Base-by-base conservation (phyloP, 176 grass and related monocot genomes). In the Oryza australiensis region DNA sequence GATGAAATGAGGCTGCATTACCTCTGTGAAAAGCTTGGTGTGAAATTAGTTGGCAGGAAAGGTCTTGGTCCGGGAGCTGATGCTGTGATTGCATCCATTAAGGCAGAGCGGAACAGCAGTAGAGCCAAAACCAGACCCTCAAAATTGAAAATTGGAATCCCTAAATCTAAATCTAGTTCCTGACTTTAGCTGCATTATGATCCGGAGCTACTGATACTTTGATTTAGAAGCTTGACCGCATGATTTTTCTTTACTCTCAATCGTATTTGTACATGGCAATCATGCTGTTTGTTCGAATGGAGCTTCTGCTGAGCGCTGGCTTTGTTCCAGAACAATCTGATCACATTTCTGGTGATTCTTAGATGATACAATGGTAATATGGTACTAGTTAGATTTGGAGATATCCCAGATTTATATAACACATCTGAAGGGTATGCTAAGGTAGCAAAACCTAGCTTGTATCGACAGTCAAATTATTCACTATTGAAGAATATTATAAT, bases 1-100 rank as follows among this genome's bases (percentile, higher is more conserved):
- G 96, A 99, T 90, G 96, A 99, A 35, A 92, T 95, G 91, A 92
- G 93, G 80, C 32, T 99, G 71, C 72, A 94, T 90, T 88, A 94
- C 73, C 86, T 99, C 38, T 92, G 85, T 80, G 89, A 99, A 68
- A 94, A 95, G 69, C 70, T 99, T 48, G 89, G 93, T 41, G 79
- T 95, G 59, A 95, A 99, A 82, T 85, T 99, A 86, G 65, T 95
- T 82, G 93, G 96, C 65, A 87, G 96, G 77, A 95, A 92, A 93
- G 96, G 96, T 46, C 72, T 99, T 84, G 93, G 96, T 57, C 89
- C 93, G 0, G 82, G 86, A 22, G 88, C 96, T 42, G 96, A 99
- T 88, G 85, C 87, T 70, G 90, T 93, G 66, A 94, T 99, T 68
- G 87, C 96, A 85, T 91, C 93, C 23, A 99, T 99, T 75, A 99